Base-by-base conservation (phyloP, 2,329 filamentous ascomycete species). In the Sarocladiaceae sp. region DNA sequence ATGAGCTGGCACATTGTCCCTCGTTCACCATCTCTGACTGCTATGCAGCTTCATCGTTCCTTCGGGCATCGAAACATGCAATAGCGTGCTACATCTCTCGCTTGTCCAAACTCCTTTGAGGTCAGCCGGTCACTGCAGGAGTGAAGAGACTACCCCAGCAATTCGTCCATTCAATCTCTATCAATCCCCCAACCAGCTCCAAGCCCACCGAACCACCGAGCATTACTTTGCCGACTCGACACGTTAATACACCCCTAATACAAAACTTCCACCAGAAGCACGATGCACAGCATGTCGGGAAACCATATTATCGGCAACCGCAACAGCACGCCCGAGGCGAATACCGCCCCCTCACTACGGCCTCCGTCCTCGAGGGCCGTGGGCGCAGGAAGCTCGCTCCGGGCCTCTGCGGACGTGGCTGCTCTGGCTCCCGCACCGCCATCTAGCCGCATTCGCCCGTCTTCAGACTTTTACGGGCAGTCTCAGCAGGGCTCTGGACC, bases 351-450 rank as follows among this genome's bases (percentile, higher is more conserved):
- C 44, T 82, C 88, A 52, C 82, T 95, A 58, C 85, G 91, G 50
- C 88, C 90, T 39, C 87, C 89, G 40, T 77, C 82, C 33, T 85
- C 90, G 52, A 80, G 91, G 55, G 78, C 83, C 34, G 73, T 94
- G 55, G 86, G 82, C 48, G 78, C 85, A 49, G 83, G 83, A 45
- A 87, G 91, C 65, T 87, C 93, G 63, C 82, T 98, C 51, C 88
- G 93, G 58, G 88, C 90, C 37, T 98, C 93, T 43, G 91, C 93
- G 57, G 93, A 98, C 63, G 95, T 97, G 86, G 86, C 88, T 50
- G 83, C 83, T 41, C 87, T 95, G 60, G 61, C 80, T 67, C 61
- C 74, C 55, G 61, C 88, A 70, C 57, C 84, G 71, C 56, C 80
- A 24, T 78, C 85, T 33, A 84, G 78, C 59, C 87, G 89, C 53